Conservation (phyloP, 306 rosid species). For the Acmispon strigosus region DNA sequence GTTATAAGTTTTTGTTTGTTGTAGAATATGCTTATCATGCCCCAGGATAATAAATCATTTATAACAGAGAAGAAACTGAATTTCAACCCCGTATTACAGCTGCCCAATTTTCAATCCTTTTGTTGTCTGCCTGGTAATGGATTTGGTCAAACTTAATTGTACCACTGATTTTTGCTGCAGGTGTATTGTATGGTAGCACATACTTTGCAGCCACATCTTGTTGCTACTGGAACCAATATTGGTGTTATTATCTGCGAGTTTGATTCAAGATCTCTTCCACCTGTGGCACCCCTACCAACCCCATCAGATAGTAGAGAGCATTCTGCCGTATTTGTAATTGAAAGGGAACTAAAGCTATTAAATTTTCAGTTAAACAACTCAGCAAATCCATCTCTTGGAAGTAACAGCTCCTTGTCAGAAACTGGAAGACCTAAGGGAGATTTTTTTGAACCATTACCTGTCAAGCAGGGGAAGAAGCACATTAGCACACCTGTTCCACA, state of each 20-base stretch:
- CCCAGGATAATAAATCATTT: slow-evolving; percentile 5
- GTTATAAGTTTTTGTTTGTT: not conserved
- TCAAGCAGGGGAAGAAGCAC: slow-evolving; percentile 91
- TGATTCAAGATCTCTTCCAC: slow-evolving; percentile 96
- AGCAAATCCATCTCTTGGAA: slow-evolving; percentile 94
- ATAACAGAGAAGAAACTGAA: not conserved
- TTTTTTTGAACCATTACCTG: slow-evolving; percentile 62
- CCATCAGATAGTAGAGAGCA: slow-evolving; percentile 86
- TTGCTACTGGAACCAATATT: slow-evolving; percentile 95
- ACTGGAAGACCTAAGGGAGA: slow-evolving; percentile 85
- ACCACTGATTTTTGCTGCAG: slow-evolving; percentile 40
- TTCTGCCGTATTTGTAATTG: slow-evolving; percentile 84
- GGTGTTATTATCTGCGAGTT: slow-evolving; percentile 93
- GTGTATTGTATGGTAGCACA: slow-evolving; percentile 97
- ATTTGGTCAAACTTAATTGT: slow-evolving; percentile 15
- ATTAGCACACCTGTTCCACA: slow-evolving; percentile 96
- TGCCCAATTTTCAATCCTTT: not conserved
- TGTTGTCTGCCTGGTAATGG: slow-evolving; percentile 17
- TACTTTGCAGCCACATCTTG: slow-evolving; percentile 92
- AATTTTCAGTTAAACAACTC: slow-evolving; percentile 87
- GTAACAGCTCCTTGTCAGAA: slow-evolving; percentile 78
- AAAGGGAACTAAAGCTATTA: slow-evolving; percentile 83
- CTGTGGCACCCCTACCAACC: slow-evolving; percentile 85
- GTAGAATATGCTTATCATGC: slow-evolving; percentile 5
- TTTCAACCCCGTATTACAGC: not conserved